Base-by-base conservation (phyloP, 352 stramenopile genomes). In the Globisporangium apiculatum region DNA sequence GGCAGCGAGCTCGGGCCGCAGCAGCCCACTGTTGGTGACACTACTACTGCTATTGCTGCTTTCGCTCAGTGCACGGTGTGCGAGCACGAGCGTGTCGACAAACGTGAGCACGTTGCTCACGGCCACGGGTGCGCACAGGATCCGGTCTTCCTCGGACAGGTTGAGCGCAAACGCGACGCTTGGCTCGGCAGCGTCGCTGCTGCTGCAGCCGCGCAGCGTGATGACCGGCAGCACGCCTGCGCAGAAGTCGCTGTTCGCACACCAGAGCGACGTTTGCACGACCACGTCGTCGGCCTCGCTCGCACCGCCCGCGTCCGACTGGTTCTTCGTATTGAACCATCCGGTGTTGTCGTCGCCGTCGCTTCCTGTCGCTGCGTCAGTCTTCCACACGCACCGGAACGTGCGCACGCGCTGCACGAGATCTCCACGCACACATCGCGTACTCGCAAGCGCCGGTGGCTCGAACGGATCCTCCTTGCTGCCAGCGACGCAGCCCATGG, bases 391-490 rank as follows among this genome's bases (percentile, higher is more conserved):
- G 52, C 81, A 95, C 5, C 68, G 71, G 47, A 86, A 86, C 7
- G 57, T 68, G 0, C 89, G 68, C 18, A 85, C 72, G 24, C 68
- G 69, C 35, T 84, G 84, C 12, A 91, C 82, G 8, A 95, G 66
- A 51, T 93, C 86, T 65, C 89, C 79, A 3, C 83, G 81, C 18
- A 95, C 72, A 37, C 86, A 95, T 1, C 86, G 75, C 36, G 71
- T 67, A 5, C 62, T 72, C 0, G 71, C 66, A 1, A 87, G 37
- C 5, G 78, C 60, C 31, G 86, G 86, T 14, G 82, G 76, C 38
- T 92, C 71, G 54, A 92, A 89, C 5, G 84, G 81, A 24, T 88
- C 71, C 43, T 91, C 82, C 52, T 93, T 94, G 31, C 59, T 91
- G 49, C 84, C 86, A 57, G 83, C 83, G 7, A 95, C 49, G 42